phyloP scores from a whole-genome alignment of 805 yeast genomes.

The Metschnikowia proteae region DNA sequence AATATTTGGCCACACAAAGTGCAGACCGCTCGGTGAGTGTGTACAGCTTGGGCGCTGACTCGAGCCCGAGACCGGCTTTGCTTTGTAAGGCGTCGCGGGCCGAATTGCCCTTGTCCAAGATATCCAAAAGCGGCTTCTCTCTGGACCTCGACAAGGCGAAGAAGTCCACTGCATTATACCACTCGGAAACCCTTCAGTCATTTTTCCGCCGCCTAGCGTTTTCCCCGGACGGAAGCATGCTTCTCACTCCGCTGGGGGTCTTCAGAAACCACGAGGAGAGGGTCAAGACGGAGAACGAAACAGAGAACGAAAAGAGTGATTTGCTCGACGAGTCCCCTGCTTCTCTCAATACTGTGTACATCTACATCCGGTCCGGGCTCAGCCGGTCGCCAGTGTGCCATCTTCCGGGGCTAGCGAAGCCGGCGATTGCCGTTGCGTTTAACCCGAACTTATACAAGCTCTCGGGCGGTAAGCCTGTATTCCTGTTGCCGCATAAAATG shows the following conservation, averaged over 20 bases:
- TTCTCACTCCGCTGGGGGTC: constrained; percentile 72
- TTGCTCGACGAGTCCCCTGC: neutral
- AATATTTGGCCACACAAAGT: constrained; percentile 78
- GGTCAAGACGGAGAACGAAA: constrained; percentile 7
- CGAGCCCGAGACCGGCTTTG: constrained; percentile 29
- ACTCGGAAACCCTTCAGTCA: constrained; percentile 83
- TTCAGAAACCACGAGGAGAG: constrained; percentile 28
- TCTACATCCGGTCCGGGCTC: constrained; percentile 70
- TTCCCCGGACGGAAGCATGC: constrained; percentile 84
- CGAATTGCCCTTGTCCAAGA: constrained; percentile 43
- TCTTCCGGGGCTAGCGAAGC: constrained; percentile 74
- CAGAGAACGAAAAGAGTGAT: neutral
- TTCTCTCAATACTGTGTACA: constrained; percentile 64
- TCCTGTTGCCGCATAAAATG: constrained; percentile 71
- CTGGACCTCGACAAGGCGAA: neutral
- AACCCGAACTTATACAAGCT: constrained; percentile 56
- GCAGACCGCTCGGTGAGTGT: constrained; percentile 82
- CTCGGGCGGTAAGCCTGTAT: constrained; percentile 26
- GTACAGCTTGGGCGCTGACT: constrained; percentile 2
- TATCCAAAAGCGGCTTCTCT: neutral
- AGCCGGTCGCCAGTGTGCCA: constrained; percentile 70
- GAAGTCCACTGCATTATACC: constrained; percentile 44
- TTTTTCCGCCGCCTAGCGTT: constrained; percentile 84
- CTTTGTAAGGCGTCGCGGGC: constrained; percentile 51
- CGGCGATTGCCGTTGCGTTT: constrained; percentile 80